A percentile compares a stretch with the other conserved stretches of the same genome.
These are phyloP conservation scores for Nissolia schottii DNA, from an alignment of 306 rosid genomes.

Conservation along the genomic window DNA sequence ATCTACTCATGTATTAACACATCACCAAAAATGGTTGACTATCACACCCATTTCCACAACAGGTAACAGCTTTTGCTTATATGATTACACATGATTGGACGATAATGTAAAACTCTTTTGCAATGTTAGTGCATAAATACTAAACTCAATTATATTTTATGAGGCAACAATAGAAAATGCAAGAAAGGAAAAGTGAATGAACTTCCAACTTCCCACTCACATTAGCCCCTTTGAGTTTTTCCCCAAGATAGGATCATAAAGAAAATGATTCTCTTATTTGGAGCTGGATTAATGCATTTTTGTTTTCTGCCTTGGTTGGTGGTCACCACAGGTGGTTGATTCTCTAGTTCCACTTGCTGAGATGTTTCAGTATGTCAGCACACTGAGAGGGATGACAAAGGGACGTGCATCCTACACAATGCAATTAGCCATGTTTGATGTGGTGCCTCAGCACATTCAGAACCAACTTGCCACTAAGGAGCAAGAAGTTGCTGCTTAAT, in stretches of 20 bases:
- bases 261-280: background rate
- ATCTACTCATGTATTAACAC: too few relatives aligned
- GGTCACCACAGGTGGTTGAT: conserved; percentile 78
- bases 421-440: conserved; percentile 89
- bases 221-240: background rate
- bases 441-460: conserved; percentile 94
- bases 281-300: background rate
- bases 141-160: background rate
- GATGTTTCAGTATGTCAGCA: conserved; percentile 96
- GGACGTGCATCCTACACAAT: conserved; percentile 95
- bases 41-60: too few relatives aligned
- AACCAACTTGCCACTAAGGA: conserved; percentile 79
- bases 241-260: background rate
- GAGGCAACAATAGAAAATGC: background rate
- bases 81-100: too few relatives aligned
- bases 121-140: too few relatives aligned
- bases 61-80: too few relatives aligned
- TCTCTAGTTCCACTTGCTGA: conserved; percentile 86
- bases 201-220: background rate
- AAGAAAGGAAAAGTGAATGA: background rate
- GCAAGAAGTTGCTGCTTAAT: conserved; percentile 86
- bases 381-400: conserved; percentile 93
- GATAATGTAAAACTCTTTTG: too few relatives aligned
- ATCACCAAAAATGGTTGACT: too few relatives aligned
- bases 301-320: background rate